Base-by-base conservation (phyloP, 352 stramenopile species). In the Phytophthora quininea region DNA sequence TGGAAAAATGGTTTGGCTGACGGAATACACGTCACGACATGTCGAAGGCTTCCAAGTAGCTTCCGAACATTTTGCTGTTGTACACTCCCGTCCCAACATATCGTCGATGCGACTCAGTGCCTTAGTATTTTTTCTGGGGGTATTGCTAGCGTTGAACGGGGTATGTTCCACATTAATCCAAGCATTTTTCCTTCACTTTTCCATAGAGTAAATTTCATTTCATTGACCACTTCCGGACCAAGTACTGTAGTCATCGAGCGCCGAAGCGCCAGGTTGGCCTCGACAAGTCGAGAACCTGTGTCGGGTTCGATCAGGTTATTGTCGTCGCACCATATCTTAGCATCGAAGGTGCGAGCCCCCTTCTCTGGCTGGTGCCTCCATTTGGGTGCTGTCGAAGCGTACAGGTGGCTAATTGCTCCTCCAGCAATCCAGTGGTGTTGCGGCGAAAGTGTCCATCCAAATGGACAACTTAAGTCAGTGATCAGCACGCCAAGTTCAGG, bases 391-490 rank as follows among this genome's bases (percentile, higher is more conserved):
- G 45, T 19, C 3, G 2, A 4, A 1, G 60, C 14, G 24, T 59
- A 54, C 14, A 67, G 10, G 24, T 67, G 60, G 3, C 19, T 57
- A 24, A 56, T 61, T 19, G 30, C 60, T 49, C 32, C 47, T 30
- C 54, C 54, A 15, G 54, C 38, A 3, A n/a, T 56, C 55, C 38
- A 58, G 48, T 67, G 62, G 3, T 64, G 15, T 30, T 48, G 33
- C 1, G 54, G 62, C 1, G 62, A 69, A 3, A 64, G 33, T 29
- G 47, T 56, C 54, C 49, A 64, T 4, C 54, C 62, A 24, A 69
- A 64, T 2, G 48, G 62, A 43, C 48, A 69, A 2, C 38, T 52
- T 9, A 69, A 45, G 46, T 64, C 47, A 40, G 64, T 64, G 8
- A 64, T 33, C 5, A 69, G 15, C 29, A 64, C 6, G 1, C 50